Evolutionary conservation across 345 rosid species (phyloP), one percentile per base, ranked within the genome.

Genomic region (Anacardium occidentale): DNA sequence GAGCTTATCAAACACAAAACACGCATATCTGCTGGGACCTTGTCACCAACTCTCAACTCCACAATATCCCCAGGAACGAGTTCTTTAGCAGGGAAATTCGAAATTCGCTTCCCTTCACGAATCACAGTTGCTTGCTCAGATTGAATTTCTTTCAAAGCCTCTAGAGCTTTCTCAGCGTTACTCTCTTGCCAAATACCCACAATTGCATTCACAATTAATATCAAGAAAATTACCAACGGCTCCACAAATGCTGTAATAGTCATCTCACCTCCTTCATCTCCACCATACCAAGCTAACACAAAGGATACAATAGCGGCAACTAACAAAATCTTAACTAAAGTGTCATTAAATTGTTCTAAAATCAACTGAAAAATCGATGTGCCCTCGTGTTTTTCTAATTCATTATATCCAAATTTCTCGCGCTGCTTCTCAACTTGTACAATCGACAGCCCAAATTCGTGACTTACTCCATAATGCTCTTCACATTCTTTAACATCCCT

Each of bases 141-240:
- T 59, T 94, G 98, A 25, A 94, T 92, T 80, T 94, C 98, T 73
- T 90, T 94, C 82, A 91, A 78, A 55, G 98, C 97, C 74, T 94
- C 97, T 75, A 91, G 70, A 0, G 98, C 97, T 75, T 94, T 92
- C 87, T 94, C 97, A 0, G 97, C 98, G 67, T 86, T 92, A 57
- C 83, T 91, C 72, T 94, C 97, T 79, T 94, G 98, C 96, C 97
- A 94, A 77, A 94, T 75, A 22, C 98, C 97, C 7, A 94, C 96
- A 62, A 86, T 78, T 12, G 94, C 97, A 77, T 94, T 94, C 70
- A 94, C 91, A 76, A 94, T 94, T 82, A 94, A 84, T 76, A 94
- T 94, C 78, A 90, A 77, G 83, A 88, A 93, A 70, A 93, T 93
- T 57, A 93, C 97, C 74, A 93, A 79, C 5, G 98, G 97, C 89